phyloP scores from a whole-genome alignment of 192 early-diverging fungal species.

The Chytriomyces sp. region DNA sequence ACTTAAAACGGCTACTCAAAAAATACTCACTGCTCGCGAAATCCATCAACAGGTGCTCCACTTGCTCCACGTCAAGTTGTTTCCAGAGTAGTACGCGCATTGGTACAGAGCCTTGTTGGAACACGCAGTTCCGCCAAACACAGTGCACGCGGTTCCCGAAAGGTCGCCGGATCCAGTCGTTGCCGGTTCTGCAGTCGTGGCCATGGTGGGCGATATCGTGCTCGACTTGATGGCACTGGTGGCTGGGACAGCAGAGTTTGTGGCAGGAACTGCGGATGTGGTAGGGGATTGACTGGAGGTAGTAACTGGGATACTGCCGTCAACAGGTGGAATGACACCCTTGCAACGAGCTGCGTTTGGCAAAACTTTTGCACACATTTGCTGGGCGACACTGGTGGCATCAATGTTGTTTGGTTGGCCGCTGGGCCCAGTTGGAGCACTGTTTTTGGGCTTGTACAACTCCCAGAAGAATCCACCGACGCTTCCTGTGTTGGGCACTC shows the following conservation, averaged over 20 bases:
- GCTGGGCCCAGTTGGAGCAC: conserved; percentile 14
- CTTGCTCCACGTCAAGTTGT: not conserved
- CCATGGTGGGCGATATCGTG: too few relatives aligned
- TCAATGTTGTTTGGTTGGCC: conserved; percentile 28
- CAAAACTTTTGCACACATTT: conserved; percentile 16
- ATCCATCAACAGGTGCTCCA: not conserved
- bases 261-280: not conserved
- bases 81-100: not conserved
- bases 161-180: not conserved
- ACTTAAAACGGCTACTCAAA: too few relatives aligned
- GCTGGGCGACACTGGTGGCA: conserved; percentile 17
- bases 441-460: conserved; percentile 25
- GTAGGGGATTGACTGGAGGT: not conserved
- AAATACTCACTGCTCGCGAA: too few relatives aligned
- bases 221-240: not conserved
- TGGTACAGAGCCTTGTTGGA: not conserved
- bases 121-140: not conserved
- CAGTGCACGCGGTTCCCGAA: not conserved
- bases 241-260: not conserved
- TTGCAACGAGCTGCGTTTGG: conserved; percentile 18
- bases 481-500: not conserved
- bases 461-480: conserved; percentile 27
- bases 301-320: not conserved
- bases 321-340: conserved; percentile 17
- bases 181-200: not conserved